phyloP scores from a whole-genome alignment of 352 stramenopile genomes.

The Phytopythium montanum region DNA sequence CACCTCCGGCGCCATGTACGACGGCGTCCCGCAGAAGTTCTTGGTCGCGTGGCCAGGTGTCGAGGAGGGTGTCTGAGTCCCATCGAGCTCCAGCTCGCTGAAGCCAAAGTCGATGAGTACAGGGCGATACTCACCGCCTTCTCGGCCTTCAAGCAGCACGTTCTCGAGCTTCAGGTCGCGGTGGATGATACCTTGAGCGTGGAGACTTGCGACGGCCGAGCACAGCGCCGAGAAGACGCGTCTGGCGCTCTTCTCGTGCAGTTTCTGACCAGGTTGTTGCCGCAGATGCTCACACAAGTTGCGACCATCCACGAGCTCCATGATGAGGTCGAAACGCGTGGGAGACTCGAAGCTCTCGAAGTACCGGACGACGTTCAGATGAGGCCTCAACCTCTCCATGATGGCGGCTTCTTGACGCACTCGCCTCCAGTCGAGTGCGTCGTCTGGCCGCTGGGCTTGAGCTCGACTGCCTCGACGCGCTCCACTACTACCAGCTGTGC shows the following conservation, averaged over 20 bases:
- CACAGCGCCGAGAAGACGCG: constrained; percentile 41
- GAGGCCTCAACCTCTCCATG: constrained; percentile 29
- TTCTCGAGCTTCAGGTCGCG: constrained; percentile 81
- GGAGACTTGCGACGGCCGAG: constrained; percentile 33
- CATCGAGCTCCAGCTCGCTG: constrained; percentile 37
- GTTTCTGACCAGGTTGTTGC: constrained; percentile 20
- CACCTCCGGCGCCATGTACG: constrained; percentile 82
- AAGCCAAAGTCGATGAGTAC: constrained; percentile 75
- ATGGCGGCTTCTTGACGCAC: constrained; percentile 54
- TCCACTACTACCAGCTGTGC: too few species aligned
- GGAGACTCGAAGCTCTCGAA: constrained; percentile 58
- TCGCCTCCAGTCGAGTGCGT: constrained; percentile 55
- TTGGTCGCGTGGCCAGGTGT: constrained; percentile 34
- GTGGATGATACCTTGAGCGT: constrained; percentile 55
- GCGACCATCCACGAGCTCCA: constrained; percentile 36
- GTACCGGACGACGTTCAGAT: constrained; percentile 46
- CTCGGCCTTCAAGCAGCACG: constrained; percentile 29
- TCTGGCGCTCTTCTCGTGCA: constrained; percentile 31
- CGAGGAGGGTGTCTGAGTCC: background rate
- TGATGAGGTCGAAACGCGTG: constrained; percentile 54
- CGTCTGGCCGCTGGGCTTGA: constrained; percentile 8
- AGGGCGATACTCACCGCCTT: constrained; percentile 19
- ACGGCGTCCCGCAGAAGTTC: constrained; percentile 71
- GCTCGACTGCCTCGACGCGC: constrained; percentile 10
- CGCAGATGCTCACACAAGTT: constrained; percentile 44